Conservation (phyloP, 495 filamentous ascomycete species). For the Lindgomyces ingoldianus region DNA sequence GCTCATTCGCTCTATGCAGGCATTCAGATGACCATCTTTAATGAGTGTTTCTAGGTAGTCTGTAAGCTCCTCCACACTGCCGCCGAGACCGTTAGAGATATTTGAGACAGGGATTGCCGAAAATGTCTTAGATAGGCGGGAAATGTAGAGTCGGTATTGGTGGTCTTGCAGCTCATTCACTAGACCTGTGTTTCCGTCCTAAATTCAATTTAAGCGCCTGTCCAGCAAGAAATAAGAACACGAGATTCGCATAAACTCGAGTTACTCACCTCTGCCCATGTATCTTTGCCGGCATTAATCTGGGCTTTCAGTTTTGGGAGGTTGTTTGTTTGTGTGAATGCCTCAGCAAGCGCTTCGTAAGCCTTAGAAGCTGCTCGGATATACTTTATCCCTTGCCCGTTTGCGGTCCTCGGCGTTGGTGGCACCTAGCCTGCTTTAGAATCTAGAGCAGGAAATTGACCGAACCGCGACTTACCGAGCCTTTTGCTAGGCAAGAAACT, state of each 20-base stretch:
- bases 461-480: slow-evolving; percentile 55
- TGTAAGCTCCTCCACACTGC: slow-evolving; percentile 25
- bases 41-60: slow-evolving; percentile 39
- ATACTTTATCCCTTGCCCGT: slow-evolving; percentile 54
- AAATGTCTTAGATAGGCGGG: slow-evolving; percentile 43
- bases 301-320: slow-evolving; percentile 60
- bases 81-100: slow-evolving; percentile 37
- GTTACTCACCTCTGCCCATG: slow-evolving; percentile 62
- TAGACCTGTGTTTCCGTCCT: slow-evolving; percentile 61
- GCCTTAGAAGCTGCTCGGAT: slow-evolving; percentile 64
- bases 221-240: neutral
- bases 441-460: neutral
- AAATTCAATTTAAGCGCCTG: slow-evolving; percentile 10
- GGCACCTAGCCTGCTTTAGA: slow-evolving; percentile 19
- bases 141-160: slow-evolving; percentile 51
- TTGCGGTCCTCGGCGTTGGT: slow-evolving; percentile 50
- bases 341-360: slow-evolving; percentile 67
- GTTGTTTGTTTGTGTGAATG: slow-evolving; percentile 62
- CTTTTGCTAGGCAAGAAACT: slow-evolving; percentile 69
- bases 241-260: neutral
- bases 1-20: slow-evolving; percentile 30
- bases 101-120: slow-evolving; percentile 42
- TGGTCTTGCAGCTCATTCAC: slow-evolving; percentile 54
- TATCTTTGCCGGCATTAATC: slow-evolving; percentile 52
- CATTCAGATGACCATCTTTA: slow-evolving; percentile 36